Conservation (phyloP, 164 flowering plant genomes). For the Piper betle region DNA sequence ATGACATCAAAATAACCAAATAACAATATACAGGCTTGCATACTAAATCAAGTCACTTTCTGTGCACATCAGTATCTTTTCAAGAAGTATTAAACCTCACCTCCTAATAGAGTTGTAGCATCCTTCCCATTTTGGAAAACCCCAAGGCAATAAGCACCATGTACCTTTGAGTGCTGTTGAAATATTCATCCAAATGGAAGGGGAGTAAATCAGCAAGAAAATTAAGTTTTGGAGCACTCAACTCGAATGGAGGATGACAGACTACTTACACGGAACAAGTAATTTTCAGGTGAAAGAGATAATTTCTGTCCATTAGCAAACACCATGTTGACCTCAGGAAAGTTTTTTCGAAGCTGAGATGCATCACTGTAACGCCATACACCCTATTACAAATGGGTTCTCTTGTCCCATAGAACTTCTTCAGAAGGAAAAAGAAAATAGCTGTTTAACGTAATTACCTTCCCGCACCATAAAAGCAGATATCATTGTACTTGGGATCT, state of each 20-base stretch:
- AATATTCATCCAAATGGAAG: constrained; percentile 2
- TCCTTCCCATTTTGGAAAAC: constrained; percentile 86
- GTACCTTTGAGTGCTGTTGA: constrained; percentile 74
- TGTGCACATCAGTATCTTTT: background rate
- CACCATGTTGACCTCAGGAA: constrained; percentile 81
- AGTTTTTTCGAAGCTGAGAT: constrained; percentile 45
- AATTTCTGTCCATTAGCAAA: constrained; percentile 63
- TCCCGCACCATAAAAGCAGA: constrained; percentile 85
- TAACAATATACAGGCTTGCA: background rate
- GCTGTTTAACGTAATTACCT: constrained; percentile 32
- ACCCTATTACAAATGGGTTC: background rate
- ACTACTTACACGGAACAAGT: constrained; percentile 60
- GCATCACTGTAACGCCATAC: constrained; percentile 34
- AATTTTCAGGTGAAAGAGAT: constrained; percentile 81
- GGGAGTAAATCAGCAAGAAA: background rate
- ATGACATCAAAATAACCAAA: background rate
- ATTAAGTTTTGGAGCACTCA: background rate
- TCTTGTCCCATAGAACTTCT: too few species aligned
- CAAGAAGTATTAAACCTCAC: constrained; percentile 20
- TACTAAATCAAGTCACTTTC: background rate
- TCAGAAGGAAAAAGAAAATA: background rate
- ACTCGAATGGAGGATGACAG: background rate
- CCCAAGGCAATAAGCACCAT: constrained; percentile 91
- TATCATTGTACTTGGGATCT: constrained; percentile 79
- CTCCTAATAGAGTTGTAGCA: constrained; percentile 91